Conservation (phyloP, 257 asterid species). For the Lycium barbarum region DNA sequence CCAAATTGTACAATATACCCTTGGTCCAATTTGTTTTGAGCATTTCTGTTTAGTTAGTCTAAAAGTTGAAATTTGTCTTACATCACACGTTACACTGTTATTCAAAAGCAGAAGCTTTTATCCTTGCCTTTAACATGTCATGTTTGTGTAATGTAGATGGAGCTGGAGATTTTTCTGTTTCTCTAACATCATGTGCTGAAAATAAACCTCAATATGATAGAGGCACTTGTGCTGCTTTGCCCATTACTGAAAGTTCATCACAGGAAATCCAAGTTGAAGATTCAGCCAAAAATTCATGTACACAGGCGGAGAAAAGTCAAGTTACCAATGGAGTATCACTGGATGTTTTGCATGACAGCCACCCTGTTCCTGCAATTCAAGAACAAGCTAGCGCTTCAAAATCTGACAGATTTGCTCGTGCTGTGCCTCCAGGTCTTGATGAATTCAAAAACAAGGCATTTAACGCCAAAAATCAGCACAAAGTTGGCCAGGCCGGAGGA, state of each 20-base stretch:
- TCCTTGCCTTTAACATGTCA: conserved; percentile 16
- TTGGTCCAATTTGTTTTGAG: not conserved
- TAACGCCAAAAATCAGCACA: conserved; percentile 49
- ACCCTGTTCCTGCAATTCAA: conserved; percentile 35
- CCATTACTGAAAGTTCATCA: conserved; percentile 41
- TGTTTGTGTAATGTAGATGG: conserved; percentile 48
- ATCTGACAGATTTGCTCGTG: conserved; percentile 50
- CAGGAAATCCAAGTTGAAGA: conserved; percentile 38
- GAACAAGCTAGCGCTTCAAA: conserved; percentile 48
- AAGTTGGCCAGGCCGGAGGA: conserved; percentile 65
- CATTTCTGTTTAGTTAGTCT: not conserved
- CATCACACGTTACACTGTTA: conserved; percentile 11
- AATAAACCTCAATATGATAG: conserved; percentile 40
- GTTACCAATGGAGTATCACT: conserved; percentile 37
- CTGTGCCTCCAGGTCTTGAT: conserved; percentile 73
- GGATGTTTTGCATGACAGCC: conserved; percentile 31
- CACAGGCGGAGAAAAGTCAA: conserved; percentile 40
- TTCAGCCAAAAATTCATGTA: conserved; percentile 29
- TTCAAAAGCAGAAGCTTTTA: conserved; percentile 6
- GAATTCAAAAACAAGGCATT: conserved; percentile 82
- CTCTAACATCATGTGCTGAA: conserved; percentile 53
- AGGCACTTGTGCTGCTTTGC: conserved; percentile 39
- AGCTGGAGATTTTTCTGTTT: conserved; percentile 51
- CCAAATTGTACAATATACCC: conserved; percentile 16
- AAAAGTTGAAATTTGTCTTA: not conserved